phyloP scores from a whole-genome alignment of 352 stramenopile species.

The Phytophthora niederhauseri region DNA sequence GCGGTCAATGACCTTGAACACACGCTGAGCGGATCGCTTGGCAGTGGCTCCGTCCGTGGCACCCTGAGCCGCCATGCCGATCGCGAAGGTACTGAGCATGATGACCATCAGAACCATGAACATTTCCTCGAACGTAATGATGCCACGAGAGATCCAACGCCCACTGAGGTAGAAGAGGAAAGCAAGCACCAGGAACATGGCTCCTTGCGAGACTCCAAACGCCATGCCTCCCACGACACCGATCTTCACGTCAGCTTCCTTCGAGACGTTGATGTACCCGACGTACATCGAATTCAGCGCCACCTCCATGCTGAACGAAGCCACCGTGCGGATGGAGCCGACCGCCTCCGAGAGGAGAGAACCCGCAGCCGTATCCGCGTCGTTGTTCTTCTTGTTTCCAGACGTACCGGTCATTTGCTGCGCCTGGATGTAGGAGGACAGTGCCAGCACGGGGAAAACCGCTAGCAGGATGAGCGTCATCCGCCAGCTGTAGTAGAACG shows the following conservation, averaged over 20 bases:
- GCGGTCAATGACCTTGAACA: conserved; percentile 45
- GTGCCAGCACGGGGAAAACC: conserved; percentile 36
- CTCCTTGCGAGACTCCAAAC: conserved; percentile 71
- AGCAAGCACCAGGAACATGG: conserved; percentile 68
- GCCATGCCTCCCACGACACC: conserved; percentile 61
- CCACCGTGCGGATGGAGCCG: conserved; percentile 57
- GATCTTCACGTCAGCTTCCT: conserved; percentile 44
- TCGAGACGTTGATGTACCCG: conserved; percentile 40
- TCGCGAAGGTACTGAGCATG: conserved; percentile 55
- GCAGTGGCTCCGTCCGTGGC: conserved; percentile 39
- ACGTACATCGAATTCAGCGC: conserved; percentile 41
- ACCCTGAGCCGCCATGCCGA: conserved; percentile 43
- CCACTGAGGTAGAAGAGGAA: conserved; percentile 81
- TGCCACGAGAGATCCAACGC: conserved; percentile 53
- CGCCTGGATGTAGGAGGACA: conserved; percentile 36
- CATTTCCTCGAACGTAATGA: conserved; percentile 74
- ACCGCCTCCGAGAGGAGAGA: conserved; percentile 52
- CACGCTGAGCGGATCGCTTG: conserved; percentile 38
- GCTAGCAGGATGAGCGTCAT: conserved; percentile 59
- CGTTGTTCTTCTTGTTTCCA: conserved; percentile 56
- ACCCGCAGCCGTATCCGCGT: conserved; percentile 51
- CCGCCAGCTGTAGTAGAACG: conserved; percentile 66
- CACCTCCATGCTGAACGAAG: conserved; percentile 62
- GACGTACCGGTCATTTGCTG: conserved; percentile 38
- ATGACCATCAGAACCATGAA: conserved; percentile 79